Conservation (phyloP, 1,139 yeast species). For the Zygosaccharomyces pseudobailii region DNA sequence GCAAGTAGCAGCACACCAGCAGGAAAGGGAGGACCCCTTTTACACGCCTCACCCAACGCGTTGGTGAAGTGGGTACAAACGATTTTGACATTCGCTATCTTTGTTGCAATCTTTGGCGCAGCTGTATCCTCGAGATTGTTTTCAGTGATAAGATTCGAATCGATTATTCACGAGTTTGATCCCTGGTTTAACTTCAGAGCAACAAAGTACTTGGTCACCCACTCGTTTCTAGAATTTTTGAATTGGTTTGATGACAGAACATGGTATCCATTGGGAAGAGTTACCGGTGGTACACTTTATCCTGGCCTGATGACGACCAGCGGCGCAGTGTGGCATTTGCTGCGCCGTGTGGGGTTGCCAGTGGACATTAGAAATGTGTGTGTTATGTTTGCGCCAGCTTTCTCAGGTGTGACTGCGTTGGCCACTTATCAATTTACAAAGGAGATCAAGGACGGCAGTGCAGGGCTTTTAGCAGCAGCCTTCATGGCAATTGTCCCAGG, state of each 20-base stretch:
- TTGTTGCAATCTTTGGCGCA: slow-evolving; percentile 76
- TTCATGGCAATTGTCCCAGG: slow-evolving; percentile 99
- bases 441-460: slow-evolving; percentile 86
- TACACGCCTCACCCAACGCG: neutral
- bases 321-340: slow-evolving; percentile 75
- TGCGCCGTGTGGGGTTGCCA: slow-evolving; percentile 69
- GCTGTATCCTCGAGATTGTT: slow-evolving; percentile 84
- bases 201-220: slow-evolving; percentile 77
- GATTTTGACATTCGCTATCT: slow-evolving; percentile 57
- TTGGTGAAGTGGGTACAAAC: slow-evolving; percentile 24
- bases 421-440: slow-evolving; percentile 85
- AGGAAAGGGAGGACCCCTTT: neutral
- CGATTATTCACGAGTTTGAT: slow-evolving; percentile 97
- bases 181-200: slow-evolving; percentile 99
- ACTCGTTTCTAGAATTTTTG: slow-evolving; percentile 83
- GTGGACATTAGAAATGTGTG: slow-evolving; percentile 93
- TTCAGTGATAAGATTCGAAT: slow-evolving; percentile 81
- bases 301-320: slow-evolving; percentile 99
- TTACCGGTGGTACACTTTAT: slow-evolving; percentile 96
- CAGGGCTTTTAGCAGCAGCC: slow-evolving; percentile 87
- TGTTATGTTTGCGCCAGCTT: slow-evolving; percentile 94
- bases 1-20: slow-evolving; percentile 1
- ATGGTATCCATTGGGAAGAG: slow-evolving; percentile 99
- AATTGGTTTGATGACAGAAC: slow-evolving; percentile 99
- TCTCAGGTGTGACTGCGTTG: slow-evolving; percentile 87